These are phyloP conservation scores for Entomortierella chlamydospora DNA, from an alignment of 192 early-diverging fungal genomes.

Conservation along the genomic window DNA sequence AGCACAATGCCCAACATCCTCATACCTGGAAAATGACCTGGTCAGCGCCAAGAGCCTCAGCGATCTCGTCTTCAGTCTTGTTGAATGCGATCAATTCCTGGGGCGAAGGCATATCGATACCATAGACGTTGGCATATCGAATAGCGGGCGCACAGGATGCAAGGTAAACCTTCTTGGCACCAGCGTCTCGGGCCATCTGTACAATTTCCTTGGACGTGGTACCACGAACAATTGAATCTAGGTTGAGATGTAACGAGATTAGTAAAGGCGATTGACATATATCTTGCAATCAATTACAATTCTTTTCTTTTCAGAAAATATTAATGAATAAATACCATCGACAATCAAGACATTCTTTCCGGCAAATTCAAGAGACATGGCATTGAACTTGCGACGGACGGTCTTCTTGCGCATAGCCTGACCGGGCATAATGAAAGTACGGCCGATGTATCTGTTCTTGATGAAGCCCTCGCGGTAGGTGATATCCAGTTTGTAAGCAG, in stretches of 20 bases:
- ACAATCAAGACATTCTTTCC: slow-evolving; percentile 98
- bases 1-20: neutral
- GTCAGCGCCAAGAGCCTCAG: slow-evolving; percentile 93
- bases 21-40: slow-evolving; percentile 92
- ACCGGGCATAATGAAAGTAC: slow-evolving; percentile 99
- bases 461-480: slow-evolving; percentile 99
- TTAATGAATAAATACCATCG: slow-evolving; percentile 64
- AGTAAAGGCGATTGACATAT: neutral
- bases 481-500: slow-evolving; percentile 88
- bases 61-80: slow-evolving; percentile 86
- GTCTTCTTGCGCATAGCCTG: slow-evolving; percentile 91
- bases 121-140: slow-evolving; percentile 98
- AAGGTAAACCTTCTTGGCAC: slow-evolving; percentile 99
- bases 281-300: too few species aligned
- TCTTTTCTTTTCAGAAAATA: too few species aligned
- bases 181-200: slow-evolving; percentile 98
- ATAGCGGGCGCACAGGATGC: slow-evolving; percentile 98
- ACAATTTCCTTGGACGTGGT: slow-evolving; percentile 99
- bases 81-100: slow-evolving; percentile 90
- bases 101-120: slow-evolving; percentile 99
- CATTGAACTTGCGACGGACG: slow-evolving; percentile 97
- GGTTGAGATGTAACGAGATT: neutral
- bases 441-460: slow-evolving; percentile 99
- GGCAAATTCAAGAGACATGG: slow-evolving; percentile 97
- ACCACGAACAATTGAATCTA: slow-evolving; percentile 97